Percentiles rank a stretch among this genome's conserved stretches.
phyloP scores from a whole-genome alignment of 495 filamentous ascomycete species.

The Penicillium chermesinum region DNA sequence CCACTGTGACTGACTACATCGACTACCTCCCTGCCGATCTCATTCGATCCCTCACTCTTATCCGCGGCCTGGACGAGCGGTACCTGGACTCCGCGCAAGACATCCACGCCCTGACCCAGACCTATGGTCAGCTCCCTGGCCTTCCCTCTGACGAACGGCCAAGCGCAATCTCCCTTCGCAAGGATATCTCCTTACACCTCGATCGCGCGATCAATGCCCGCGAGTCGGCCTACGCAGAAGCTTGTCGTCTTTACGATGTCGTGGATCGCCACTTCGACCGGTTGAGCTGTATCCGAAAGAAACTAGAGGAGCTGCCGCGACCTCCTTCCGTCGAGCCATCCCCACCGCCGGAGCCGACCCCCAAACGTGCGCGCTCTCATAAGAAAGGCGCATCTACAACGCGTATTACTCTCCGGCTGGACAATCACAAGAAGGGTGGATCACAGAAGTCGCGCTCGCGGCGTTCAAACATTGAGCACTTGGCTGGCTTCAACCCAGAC shows the following conservation, averaged over 20 bases:
- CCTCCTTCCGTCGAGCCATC: conserved; percentile 67
- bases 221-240: conserved; percentile 75
- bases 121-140: conserved; percentile 66
- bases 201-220: conserved; percentile 70
- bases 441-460: conserved; percentile 36
- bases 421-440: conserved; percentile 29
- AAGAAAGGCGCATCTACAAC: conserved; percentile 39
- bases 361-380: conserved; percentile 45
- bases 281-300: conserved; percentile 68
- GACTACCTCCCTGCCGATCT: conserved; percentile 94
- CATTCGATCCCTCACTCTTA: conserved; percentile 80
- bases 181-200: conserved; percentile 68
- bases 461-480: conserved; percentile 32
- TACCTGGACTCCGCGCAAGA: conserved; percentile 60
- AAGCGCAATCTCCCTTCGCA: conserved; percentile 58
- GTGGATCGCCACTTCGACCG: conserved; percentile 75
- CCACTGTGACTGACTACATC: conserved; percentile 90
- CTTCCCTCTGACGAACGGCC: conserved; percentile 50
- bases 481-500: conserved; percentile 36
- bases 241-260: conserved; percentile 70
- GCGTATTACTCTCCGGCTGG: conserved; percentile 62
- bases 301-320: conserved; percentile 71
- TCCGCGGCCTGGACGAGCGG: conserved; percentile 71
- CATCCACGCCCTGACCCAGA: conserved; percentile 67
- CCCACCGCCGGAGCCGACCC: conserved; percentile 46